Percentiles rank a stretch among this genome's conserved stretches.
Conservation (phyloP, 2,329 filamentous ascomycete genomes). For the Talaromyces pinophilus region DNA sequence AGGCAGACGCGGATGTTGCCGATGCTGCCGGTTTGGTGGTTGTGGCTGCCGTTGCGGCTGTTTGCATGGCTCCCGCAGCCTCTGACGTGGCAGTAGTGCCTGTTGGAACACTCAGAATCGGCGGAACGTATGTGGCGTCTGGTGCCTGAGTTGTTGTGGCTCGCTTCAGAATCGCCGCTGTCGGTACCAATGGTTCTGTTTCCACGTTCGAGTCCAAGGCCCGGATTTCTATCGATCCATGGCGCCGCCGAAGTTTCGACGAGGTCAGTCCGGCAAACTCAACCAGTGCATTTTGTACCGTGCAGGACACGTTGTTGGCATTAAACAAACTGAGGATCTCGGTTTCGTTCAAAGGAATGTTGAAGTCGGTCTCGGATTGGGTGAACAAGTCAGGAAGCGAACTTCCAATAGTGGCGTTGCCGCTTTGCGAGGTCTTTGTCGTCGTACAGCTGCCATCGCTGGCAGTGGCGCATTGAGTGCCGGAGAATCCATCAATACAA, state of each 20-base stretch:
- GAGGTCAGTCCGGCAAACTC: slow-evolving; percentile 67
- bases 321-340: slow-evolving; percentile 76
- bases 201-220: not conserved
- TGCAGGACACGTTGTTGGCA: slow-evolving; percentile 72
- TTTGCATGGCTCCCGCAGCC: slow-evolving; percentile 1
- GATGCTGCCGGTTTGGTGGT: slow-evolving; percentile 1
- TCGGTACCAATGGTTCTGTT: slow-evolving; percentile 1
- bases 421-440: slow-evolving; percentile 44
- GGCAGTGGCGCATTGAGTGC: slow-evolving; percentile 56
- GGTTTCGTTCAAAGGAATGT: slow-evolving; percentile 70
- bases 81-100: not conserved
- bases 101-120: slow-evolving; percentile 20
- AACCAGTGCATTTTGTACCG: slow-evolving; percentile 81
- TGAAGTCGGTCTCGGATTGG: slow-evolving; percentile 67
- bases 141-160: not conserved
- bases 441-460: slow-evolving; percentile 59
- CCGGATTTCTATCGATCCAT: not conserved
- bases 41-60: not conserved
- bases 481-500: slow-evolving; percentile 84
- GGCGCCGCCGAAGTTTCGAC: slow-evolving; percentile 32
- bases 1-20: slow-evolving; percentile 23
- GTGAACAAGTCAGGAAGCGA: slow-evolving; percentile 74
- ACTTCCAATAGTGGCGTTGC: slow-evolving; percentile 77
- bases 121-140: slow-evolving; percentile 8
- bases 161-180: not conserved